Percentiles rank a stretch among this genome's conserved stretches.
Conservation (phyloP, 176 grass and related monocot species). For the Oryza meridionalis region DNA sequence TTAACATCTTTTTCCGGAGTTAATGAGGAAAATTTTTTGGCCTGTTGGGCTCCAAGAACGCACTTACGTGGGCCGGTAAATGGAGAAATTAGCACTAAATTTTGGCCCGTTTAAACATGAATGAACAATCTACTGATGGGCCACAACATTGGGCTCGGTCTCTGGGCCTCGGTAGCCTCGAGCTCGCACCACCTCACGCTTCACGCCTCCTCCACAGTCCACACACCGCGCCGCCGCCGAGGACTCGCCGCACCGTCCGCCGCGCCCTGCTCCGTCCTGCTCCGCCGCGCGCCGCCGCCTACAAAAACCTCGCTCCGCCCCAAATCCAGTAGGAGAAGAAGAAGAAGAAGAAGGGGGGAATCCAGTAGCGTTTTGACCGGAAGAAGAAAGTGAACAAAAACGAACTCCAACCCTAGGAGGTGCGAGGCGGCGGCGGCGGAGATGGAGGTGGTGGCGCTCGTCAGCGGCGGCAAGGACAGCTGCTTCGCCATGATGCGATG, state of each 20-base stretch:
- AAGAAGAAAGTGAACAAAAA: neutral
- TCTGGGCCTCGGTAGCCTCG: neutral
- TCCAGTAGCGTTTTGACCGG: neutral
- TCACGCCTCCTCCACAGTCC: neutral
- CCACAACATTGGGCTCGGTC: neutral
- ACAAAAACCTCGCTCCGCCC: no score
- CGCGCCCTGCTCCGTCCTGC: no score
- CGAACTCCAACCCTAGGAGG: slow-evolving; percentile 28
- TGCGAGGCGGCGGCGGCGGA: slow-evolving; percentile 19
- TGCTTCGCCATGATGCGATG: slow-evolving; percentile 98
- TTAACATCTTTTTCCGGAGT: no score
- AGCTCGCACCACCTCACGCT: neutral
- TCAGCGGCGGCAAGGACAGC: slow-evolving; percentile 97
- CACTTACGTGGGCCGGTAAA: no score
- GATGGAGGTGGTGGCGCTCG: slow-evolving; percentile 97
- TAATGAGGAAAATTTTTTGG: no score
- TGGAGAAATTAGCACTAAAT: no score
- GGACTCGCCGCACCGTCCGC: no score
- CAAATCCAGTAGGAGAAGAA: neutral
- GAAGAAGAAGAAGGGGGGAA: neutral
- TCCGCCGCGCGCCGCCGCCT: no score
- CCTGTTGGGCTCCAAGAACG: no score
- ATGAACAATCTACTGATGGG: neutral
- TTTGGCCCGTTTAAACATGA: no score
- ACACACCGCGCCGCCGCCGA: no score